A percentile compares a stretch with the other conserved stretches of the same genome.
phyloP scores from a whole-genome alignment of 2,329 filamentous ascomycete species.

The Ceratocystis alfenasii region DNA sequence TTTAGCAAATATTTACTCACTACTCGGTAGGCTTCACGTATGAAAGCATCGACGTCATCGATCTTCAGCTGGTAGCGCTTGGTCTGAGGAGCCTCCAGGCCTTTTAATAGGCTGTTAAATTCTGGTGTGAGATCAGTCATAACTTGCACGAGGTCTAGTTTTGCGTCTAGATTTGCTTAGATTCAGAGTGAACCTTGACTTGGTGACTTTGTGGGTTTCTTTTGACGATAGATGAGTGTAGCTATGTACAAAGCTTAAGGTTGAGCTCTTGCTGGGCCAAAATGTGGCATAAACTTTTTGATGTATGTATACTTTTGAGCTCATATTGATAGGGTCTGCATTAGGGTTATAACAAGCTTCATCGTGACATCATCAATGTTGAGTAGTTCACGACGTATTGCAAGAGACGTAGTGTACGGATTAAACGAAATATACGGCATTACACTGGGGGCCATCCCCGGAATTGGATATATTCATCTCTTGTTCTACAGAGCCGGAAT shows the following conservation, averaged over 20 bases:
- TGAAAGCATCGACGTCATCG: slow-evolving; percentile 64
- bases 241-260: not conserved
- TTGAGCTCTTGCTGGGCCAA: not conserved
- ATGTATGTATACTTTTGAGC: slow-evolving; percentile 4
- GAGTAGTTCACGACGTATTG: not conserved
- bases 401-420: not conserved
- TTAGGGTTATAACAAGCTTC: not conserved
- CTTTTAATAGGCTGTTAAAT: slow-evolving; percentile 56
- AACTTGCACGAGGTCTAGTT: slow-evolving; percentile 12
- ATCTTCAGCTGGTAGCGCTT: slow-evolving; percentile 33
- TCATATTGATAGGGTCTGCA: not conserved
- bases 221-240: not conserved
- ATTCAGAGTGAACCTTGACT: not conserved
- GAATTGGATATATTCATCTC: not conserved
- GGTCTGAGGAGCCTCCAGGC: slow-evolving; percentile 43
- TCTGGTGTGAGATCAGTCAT: slow-evolving; percentile 54
- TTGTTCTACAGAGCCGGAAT: slow-evolving; percentile 41
- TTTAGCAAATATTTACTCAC: slow-evolving; percentile 38
- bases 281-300: slow-evolving; percentile 3
- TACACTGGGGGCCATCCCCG: too few species aligned
- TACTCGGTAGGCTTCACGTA: slow-evolving; percentile 89
- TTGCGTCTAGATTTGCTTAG: not conserved
- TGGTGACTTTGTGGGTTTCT: not conserved
- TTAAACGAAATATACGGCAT: too few species aligned
- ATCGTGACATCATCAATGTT: slow-evolving; percentile 5